Conservation (phyloP, 2,329 filamentous ascomycete genomes). For the Exophiala oligosperma region DNA sequence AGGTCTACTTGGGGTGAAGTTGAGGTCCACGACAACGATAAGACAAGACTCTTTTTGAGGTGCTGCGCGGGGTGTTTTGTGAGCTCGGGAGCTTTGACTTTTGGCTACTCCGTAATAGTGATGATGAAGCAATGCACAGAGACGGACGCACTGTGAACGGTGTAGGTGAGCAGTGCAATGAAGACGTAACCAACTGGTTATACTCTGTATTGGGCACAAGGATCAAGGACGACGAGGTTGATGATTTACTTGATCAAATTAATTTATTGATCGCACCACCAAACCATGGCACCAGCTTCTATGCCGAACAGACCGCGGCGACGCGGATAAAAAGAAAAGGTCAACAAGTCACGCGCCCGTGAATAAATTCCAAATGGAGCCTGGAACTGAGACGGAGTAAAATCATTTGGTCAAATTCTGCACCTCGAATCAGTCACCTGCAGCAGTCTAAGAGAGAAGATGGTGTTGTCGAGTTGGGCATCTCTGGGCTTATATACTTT, state of each 20-base stretch:
- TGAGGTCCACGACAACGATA: background rate
- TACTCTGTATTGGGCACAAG: background rate
- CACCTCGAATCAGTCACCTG: no score
- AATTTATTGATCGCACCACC: background rate
- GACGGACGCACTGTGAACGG: background rate
- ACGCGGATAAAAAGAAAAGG: background rate
- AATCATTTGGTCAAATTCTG: background rate
- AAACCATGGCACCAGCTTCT: background rate
- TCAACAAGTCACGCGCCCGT: slow-evolving; percentile 1
- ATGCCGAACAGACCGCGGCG: background rate
- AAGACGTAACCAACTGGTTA: background rate
- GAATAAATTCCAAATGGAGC: background rate
- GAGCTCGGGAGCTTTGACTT: slow-evolving; percentile 1
- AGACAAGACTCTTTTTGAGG: background rate
- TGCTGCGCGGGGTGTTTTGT: no score
- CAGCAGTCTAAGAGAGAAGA: no score
- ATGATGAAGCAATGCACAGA: background rate
- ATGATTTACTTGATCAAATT: background rate
- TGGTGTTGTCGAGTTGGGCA: no score
- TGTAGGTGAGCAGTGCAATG: background rate
- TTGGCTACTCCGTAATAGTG: background rate
- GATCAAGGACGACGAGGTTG: no score
- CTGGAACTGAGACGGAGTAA: background rate
- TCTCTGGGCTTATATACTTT: no score
- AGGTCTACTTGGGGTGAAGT: no score